Base-by-base conservation (phyloP, 2,329 filamentous ascomycete species). In the Aspergillus pseudoglaucus region DNA sequence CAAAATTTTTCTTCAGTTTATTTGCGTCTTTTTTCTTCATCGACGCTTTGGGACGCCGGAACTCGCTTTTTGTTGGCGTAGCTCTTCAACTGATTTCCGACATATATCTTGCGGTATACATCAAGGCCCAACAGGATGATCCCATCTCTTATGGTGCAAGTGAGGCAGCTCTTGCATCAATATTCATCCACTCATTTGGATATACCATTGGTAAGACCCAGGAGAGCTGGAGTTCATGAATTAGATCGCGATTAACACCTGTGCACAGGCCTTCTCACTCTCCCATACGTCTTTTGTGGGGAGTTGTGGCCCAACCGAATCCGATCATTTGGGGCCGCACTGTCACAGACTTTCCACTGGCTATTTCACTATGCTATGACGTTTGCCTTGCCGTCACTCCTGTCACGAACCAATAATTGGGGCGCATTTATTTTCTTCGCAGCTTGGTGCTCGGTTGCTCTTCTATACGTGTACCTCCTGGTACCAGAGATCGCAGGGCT, bases 231-330 rank as follows among this genome's bases (percentile, higher is more conserved):
- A 12, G 12, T 15, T 14, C 7, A 37, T 15, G 33, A 14, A n/a
- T 37, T 3, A 20, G 3, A 37, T 15, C 10, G 17, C 14, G 12
- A 39, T 9, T 40, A 41, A 46, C 35, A 27, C 41, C 14, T 8
- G 17, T 30, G 9, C 33, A n/a, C 27, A 62, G 65, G 64, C 44
- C 63, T 69, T 15, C 54, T 71, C 1, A 61, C 66, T 20, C 60
- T 75, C 0, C 72, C 73, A 0, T 75, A 74, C 45, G 61, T 75
- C 8, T 75, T 75, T 43, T 67, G 66, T 6, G 65, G 60, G 2
- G 72, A 75, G 50, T 50, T 75, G 0, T 75, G 71, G 71, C 72
- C 73, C 4, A 74, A 74, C 50, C 63, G 63, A 4, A 65, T 75
- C 46, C 69, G 72, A 0, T 73, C 71, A 0, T 74, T 74, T 51